Evolutionary conservation across 352 stramenopile species (phyloP), one percentile per base, ranked within the genome.

Genomic region (Pythium insidiosum): DNA sequence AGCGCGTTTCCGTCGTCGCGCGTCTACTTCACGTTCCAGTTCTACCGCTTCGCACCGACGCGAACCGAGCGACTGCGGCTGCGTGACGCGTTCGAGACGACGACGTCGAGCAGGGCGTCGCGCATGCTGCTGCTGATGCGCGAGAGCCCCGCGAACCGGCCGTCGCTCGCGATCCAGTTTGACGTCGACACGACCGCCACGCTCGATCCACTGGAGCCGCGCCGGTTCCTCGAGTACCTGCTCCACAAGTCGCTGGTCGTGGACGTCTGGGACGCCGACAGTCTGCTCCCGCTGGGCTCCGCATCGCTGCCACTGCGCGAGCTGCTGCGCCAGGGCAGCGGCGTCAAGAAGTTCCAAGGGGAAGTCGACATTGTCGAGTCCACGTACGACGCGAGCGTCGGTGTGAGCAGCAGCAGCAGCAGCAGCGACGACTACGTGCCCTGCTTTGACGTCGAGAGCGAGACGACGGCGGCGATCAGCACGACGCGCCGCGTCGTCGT

Each of bases 231-330:
- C 2, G 63, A 76, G 34, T 98, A 98, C 48, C 59, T 98, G 29
- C 62, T 88, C 19, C 61, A 63, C 18, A 91, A 88, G 36, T 71
- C 63, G 9, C 51, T 98, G 18, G 85, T 89, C 37, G 78, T 98
- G 16, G 88, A 98, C 37, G 80, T 97, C 2, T 98, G 89, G 89
- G 90, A 98, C 41, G 90, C 79, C 2, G 84, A 97, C 19, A 94
- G 76, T 45, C 59, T 96, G 33, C 87, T 97, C 44, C 73, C 80
- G 36, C 37, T 97, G 0, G 92, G 91, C 0, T 92, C 84, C 6
- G 76, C 86, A 23, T 62, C 66, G 0, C 59, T 98, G 21, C 86
- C 88, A 19, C 57, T 97, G 1, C 69, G 85, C n/a, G 71, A 84
- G 41, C 51, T 98, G 2, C 54, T 97, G 48, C 77, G 91, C 1